Percentiles rank a stretch among this genome's conserved stretches.
Evolutionary conservation across 2,329 filamentous ascomycete species (phyloP).

Genomic region (Aspergillus latus): DNA sequence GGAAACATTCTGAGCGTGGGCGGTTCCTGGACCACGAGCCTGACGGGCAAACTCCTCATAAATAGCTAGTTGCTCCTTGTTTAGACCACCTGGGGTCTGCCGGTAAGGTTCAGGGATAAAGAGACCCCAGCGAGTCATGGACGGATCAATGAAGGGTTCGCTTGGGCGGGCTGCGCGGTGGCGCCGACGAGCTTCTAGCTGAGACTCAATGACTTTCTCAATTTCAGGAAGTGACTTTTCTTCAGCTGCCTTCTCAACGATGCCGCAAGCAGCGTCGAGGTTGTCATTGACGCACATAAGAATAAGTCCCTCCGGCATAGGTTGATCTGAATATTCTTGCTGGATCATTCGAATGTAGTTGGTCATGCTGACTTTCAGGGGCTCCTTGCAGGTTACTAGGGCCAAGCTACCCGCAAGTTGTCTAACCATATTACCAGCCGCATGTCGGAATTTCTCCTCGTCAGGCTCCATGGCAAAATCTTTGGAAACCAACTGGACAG

Average conservation of each 20-base stretch:
- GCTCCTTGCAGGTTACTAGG: slow-evolving; percentile 97
- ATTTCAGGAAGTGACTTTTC: slow-evolving; percentile 92
- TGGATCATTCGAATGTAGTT: slow-evolving; percentile 94
- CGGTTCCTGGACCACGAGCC: slow-evolving; percentile 62
- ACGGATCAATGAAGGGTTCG: slow-evolving; percentile 79
- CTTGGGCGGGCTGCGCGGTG: slow-evolving; percentile 74
- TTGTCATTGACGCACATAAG: slow-evolving; percentile 99
- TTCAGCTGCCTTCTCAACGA: slow-evolving; percentile 94
- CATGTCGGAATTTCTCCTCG: slow-evolving; percentile 78
- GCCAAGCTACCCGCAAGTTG: slow-evolving; percentile 90
- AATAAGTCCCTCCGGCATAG: slow-evolving; percentile 89
- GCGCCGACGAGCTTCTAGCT: slow-evolving; percentile 73
- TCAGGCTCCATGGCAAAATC: slow-evolving; percentile 94
- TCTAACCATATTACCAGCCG: slow-evolving; percentile 92
- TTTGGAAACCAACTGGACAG: slow-evolving; percentile 91
- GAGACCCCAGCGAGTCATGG: slow-evolving; percentile 85
- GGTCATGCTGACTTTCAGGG: slow-evolving; percentile 90
- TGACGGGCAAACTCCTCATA: slow-evolving; percentile 95
- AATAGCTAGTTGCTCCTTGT: slow-evolving; percentile 88
- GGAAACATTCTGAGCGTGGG: slow-evolving; percentile 56
- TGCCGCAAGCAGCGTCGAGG: slow-evolving; percentile 84
- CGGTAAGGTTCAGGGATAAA: slow-evolving; percentile 94
- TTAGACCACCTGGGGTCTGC: slow-evolving; percentile 77
- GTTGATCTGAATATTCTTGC: slow-evolving; percentile 62
- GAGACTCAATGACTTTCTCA: slow-evolving; percentile 83